Evolutionary conservation across 495 filamentous ascomycete genomes (phyloP).

Genomic region (Ramalina intermedia): DNA sequence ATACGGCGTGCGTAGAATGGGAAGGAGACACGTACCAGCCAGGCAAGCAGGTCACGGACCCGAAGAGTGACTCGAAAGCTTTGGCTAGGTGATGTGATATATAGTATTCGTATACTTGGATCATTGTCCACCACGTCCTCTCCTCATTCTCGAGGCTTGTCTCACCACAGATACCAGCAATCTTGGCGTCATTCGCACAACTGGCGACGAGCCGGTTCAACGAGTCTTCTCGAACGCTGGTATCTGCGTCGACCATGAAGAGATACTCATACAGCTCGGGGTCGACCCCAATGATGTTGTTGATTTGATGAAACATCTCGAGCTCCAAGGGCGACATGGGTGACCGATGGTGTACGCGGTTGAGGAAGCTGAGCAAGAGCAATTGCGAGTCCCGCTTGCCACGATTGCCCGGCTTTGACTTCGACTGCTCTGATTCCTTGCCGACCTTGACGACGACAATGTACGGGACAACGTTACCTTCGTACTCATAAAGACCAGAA

Average conservation of each 20-base stretch:
- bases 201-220: slow-evolving; percentile 84
- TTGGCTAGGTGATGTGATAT: slow-evolving; percentile 97
- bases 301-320: slow-evolving; percentile 97
- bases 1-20: neutral
- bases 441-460: slow-evolving; percentile 92
- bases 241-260: slow-evolving; percentile 96
- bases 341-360: slow-evolving; percentile 85
- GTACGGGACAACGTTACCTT: slow-evolving; percentile 95
- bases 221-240: slow-evolving; percentile 82
- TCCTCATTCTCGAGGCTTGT: slow-evolving; percentile 94
- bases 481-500: slow-evolving; percentile 92
- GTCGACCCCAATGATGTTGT: slow-evolving; percentile 96
- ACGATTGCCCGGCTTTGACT: slow-evolving; percentile 90
- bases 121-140: slow-evolving; percentile 96
- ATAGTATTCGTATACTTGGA: slow-evolving; percentile 99
- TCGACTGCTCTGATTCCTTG: slow-evolving; percentile 79
- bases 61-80: slow-evolving; percentile 94
- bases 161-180: slow-evolving; percentile 94
- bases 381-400: slow-evolving; percentile 97
- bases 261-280: slow-evolving; percentile 96
- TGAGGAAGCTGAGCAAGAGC: slow-evolving; percentile 66
- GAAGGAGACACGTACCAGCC: slow-evolving; percentile 63
- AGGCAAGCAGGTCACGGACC: slow-evolving; percentile 93
- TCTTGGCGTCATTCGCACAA: slow-evolving; percentile 87
- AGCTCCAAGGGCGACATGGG: slow-evolving; percentile 93